Percentiles rank a stretch among this genome's conserved stretches.
Conservation (phyloP, 148 eudicot species). For the Rhododendron ovatum region DNA sequence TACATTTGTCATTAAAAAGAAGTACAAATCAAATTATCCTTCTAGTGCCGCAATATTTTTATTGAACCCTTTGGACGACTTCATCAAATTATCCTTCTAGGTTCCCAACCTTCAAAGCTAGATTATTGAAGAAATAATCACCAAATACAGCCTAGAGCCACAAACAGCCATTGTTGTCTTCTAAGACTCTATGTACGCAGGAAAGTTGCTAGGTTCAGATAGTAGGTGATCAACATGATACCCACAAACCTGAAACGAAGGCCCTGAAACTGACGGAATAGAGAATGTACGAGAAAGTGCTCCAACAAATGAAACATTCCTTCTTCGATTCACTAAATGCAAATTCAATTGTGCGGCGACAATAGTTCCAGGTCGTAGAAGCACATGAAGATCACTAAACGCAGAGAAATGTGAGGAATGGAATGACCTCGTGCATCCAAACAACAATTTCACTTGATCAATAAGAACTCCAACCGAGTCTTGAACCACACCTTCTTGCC, state of each 20-base stretch:
- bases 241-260: constrained; percentile 58
- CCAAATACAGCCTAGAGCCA: constrained; percentile 36
- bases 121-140: constrained; percentile 30
- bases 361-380: constrained; percentile 41
- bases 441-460: constrained; percentile 37
- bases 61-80: too few relatives aligned
- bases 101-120: constrained; percentile 24
- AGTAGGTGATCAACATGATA: constrained; percentile 50
- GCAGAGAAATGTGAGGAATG: constrained; percentile 28
- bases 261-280: constrained; percentile 72
- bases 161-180: constrained; percentile 44
- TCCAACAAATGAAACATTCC: constrained; percentile 51
- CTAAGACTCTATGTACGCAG: constrained; percentile 14
- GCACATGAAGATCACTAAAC: constrained; percentile 33
- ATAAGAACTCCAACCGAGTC: constrained; percentile 33
- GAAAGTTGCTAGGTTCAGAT: constrained; percentile 25
- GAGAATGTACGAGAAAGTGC: constrained; percentile 64
- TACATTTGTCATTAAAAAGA: too few relatives aligned
- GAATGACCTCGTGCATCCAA: constrained; percentile 34
- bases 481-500: constrained; percentile 33
- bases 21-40: too few relatives aligned
- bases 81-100: too few relatives aligned
- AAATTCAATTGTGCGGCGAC: constrained; percentile 49
- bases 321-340: constrained; percentile 34
- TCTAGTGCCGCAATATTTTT: too few relatives aligned